phyloP scores from a whole-genome alignment of 73 alveolate genomes.

The Stentor coeruleus region DNA sequence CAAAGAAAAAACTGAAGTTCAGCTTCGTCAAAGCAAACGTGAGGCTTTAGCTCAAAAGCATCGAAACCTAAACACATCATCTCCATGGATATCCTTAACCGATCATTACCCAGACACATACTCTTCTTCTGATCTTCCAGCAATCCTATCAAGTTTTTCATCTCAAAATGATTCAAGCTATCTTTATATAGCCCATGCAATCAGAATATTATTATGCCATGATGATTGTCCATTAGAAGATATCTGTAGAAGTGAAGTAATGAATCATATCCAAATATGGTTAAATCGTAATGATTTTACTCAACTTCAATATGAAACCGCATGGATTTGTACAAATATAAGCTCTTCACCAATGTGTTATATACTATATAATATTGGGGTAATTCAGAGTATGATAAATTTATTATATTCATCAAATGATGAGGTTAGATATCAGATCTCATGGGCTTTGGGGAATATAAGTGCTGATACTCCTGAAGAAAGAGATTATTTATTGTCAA shows the following conservation, averaged over 20 bases:
- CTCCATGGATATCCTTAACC: not conserved
- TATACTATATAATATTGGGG: not conserved
- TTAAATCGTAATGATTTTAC: not conserved
- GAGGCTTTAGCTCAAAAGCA: not conserved
- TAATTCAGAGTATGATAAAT: not conserved
- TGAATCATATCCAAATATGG: not conserved
- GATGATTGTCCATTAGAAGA: not conserved
- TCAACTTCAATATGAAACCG: not conserved
- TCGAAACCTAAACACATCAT: not conserved
- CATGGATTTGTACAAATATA: not conserved
- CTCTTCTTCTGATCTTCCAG: not conserved
- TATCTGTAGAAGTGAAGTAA: not conserved
- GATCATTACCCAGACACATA: not conserved
- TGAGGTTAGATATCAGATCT: not conserved
- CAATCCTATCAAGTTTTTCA: not conserved
- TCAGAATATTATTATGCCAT: not conserved
- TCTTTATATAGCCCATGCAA: not conserved
- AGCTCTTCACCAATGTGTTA: not conserved
- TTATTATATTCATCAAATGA: not conserved
- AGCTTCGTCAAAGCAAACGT: not conserved
- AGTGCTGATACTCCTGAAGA: not conserved
- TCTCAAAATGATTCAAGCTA: not conserved
- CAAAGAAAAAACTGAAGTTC: not conserved
- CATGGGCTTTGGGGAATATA: constrained; percentile 1
- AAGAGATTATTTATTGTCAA: not conserved